phyloP scores from a whole-genome alignment of 2,329 filamentous ascomycete species.

The Cytospora paraplurivora region DNA sequence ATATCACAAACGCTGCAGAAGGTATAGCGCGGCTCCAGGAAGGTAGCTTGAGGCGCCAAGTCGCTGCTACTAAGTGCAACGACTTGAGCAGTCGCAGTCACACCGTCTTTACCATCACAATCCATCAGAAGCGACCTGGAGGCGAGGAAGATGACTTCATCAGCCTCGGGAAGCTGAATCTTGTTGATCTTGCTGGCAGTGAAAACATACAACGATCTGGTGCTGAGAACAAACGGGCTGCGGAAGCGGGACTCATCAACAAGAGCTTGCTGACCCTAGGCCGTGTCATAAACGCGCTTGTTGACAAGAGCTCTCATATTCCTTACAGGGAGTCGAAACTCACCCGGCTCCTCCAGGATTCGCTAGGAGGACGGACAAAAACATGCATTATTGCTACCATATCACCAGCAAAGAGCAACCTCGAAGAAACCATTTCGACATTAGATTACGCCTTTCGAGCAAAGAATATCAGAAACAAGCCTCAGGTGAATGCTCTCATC shows the following conservation, averaged over 20 bases:
- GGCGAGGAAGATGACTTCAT: slow-evolving; percentile 89
- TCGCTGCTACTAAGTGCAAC: slow-evolving; percentile 99
- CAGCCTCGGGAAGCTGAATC: slow-evolving; percentile 88
- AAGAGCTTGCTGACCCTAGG: slow-evolving; percentile 94
- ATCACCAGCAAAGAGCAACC: slow-evolving; percentile 89
- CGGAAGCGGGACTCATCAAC: slow-evolving; percentile 96
- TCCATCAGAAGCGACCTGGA: slow-evolving; percentile 78
- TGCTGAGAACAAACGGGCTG: slow-evolving; percentile 95
- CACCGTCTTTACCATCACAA: slow-evolving; percentile 95
- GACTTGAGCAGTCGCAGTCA: slow-evolving; percentile 96
- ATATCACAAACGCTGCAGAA: slow-evolving; percentile 81
- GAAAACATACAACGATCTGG: slow-evolving; percentile 98
- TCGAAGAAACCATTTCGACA: slow-evolving; percentile 98
- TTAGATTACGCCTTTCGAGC: slow-evolving; percentile 96
- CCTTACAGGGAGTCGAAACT: slow-evolving; percentile 93
- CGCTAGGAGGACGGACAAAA: slow-evolving; percentile 90
- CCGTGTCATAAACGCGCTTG: slow-evolving; percentile 94
- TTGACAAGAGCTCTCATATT: slow-evolving; percentile 87
- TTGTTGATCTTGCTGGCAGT: slow-evolving; percentile 94
- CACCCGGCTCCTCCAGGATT: slow-evolving; percentile 92
- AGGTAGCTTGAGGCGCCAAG: slow-evolving; percentile 91
- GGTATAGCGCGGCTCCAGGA: slow-evolving; percentile 87
- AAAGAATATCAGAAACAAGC: slow-evolving; percentile 98
- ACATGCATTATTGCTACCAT: slow-evolving; percentile 98
- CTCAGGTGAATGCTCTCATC: slow-evolving; percentile 87